These are phyloP conservation scores for Globisporangium echinulatum DNA, from an alignment of 352 stramenopile species.

Conservation along the genomic window DNA sequence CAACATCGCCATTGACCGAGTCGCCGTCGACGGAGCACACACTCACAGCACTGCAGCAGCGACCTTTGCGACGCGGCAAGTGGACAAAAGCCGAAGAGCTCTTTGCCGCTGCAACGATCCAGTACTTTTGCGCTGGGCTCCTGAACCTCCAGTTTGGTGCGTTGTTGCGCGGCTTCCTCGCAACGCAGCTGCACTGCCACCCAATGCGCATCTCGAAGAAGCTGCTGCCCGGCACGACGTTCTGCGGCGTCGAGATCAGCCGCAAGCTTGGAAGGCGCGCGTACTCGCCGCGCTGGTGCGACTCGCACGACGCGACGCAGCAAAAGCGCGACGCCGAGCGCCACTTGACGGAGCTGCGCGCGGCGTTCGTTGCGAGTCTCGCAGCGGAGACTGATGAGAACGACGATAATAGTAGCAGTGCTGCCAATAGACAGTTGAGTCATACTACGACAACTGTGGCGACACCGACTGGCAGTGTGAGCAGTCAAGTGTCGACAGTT, in stretches of 20 bases:
- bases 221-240: conserved; percentile 46
- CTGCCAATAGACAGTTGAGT: background rate
- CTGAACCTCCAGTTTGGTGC: conserved; percentile 69
- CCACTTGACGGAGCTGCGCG: conserved; percentile 35
- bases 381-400: conserved; percentile 31
- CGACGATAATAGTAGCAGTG: conserved; percentile 2
- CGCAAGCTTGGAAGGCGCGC: conserved; percentile 65
- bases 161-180: conserved; percentile 63
- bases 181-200: conserved; percentile 63
- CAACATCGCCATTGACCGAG: background rate
- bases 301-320: conserved; percentile 31
- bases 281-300: conserved; percentile 54
- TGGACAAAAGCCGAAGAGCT: conserved; percentile 64
- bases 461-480: too few relatives aligned
- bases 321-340: conserved; percentile 32
- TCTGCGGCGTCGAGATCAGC: conserved; percentile 63
- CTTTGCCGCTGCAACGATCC: conserved; percentile 61
- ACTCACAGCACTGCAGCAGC: background rate
- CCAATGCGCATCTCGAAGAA: conserved; percentile 82
- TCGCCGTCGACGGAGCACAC: background rate
- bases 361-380: conserved; percentile 50
- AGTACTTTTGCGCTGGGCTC: conserved; percentile 58
- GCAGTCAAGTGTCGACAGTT: background rate
- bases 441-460: background rate
- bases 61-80: conserved; percentile 53